Base-by-base conservation (phyloP, 1,284 basidiomycete genomes). In the Jaminaea rosea region DNA sequence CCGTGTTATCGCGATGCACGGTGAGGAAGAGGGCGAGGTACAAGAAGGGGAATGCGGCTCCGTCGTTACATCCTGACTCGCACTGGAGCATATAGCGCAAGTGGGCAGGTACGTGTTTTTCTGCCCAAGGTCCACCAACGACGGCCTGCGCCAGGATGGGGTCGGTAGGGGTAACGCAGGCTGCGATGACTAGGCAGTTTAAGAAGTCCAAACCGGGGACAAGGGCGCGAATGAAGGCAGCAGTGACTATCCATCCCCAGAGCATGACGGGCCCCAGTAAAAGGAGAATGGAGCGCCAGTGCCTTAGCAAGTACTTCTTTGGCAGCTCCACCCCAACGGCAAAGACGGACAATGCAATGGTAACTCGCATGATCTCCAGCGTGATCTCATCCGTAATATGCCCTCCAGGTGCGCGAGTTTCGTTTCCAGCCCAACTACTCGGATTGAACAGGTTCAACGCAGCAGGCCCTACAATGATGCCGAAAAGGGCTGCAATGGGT, bases 51-150 rank as follows among this genome's bases (percentile, higher is more conserved):
- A 94, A 99, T 0, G 93, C 93, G 1, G 77, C 72, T 26, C 72
- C 72, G 44, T 71, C 67, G 73, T 94, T 94, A 23, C 86, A 83
- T 0, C 91, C 91, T 5, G 87, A 89, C 76, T 97, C 92, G 1
- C 89, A 90, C 2, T 87, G 82, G n/a, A 96, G 77, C 50, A 94
- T 80, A 75, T 97, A 89, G 32, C 92, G 84, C 44, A 98, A 80
- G 74, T 99, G 94, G 0, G 89, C 85, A 0, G 93, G 93, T 15
- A 99, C 93, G 67, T 99, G 93, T 72, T 96, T 94, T 75, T 98
- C 88, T 2, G 93, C 93, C 78, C 93, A 99, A 76, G 90, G 93
- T 49, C 94, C 93, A 69, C 94, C 93, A 11, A 98, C 86, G 50
- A 98, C 76, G 24, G 77, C 77, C 48, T 79, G 78, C 0, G 78